phyloP scores from a whole-genome alignment of 139 green algal species.

The Dunaliella sp. region DNA sequence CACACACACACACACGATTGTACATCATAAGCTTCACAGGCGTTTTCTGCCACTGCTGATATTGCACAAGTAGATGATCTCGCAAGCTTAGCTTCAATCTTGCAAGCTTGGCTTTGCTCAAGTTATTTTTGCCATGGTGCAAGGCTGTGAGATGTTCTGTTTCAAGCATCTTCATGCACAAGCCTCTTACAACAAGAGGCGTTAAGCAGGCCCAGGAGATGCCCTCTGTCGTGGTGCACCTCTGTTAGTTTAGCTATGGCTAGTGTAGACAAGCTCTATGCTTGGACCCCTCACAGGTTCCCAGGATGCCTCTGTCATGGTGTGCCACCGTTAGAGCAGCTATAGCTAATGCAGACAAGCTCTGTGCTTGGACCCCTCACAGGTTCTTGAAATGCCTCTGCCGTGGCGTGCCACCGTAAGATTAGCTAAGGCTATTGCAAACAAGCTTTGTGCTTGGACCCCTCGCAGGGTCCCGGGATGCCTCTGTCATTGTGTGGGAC shows the following conservation, averaged over 20 bases:
- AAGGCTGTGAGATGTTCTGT: neutral
- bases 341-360: too few relatives aligned
- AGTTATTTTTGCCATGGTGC: neutral
- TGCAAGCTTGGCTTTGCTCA: neutral
- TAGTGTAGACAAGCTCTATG: neutral
- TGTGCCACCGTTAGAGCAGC: too few relatives aligned
- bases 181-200: neutral
- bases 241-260: too few relatives aligned
- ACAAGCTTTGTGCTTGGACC: neutral
- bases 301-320: neutral
- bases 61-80: neutral
- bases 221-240: neutral
- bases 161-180: neutral
- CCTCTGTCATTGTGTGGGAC: constrained; percentile 83
- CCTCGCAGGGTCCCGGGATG: constrained; percentile 77
- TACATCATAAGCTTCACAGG: neutral
- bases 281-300: neutral
- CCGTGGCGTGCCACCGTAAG: too few relatives aligned
- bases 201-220: too few relatives aligned
- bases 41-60: too few relatives aligned
- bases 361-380: neutral
- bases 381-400: neutral
- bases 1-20: neutral
- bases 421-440: too few relatives aligned
- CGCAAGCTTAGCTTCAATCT: neutral